Conservation (phyloP, 768 basidiomycete species). For the Boletus sp. region DNA sequence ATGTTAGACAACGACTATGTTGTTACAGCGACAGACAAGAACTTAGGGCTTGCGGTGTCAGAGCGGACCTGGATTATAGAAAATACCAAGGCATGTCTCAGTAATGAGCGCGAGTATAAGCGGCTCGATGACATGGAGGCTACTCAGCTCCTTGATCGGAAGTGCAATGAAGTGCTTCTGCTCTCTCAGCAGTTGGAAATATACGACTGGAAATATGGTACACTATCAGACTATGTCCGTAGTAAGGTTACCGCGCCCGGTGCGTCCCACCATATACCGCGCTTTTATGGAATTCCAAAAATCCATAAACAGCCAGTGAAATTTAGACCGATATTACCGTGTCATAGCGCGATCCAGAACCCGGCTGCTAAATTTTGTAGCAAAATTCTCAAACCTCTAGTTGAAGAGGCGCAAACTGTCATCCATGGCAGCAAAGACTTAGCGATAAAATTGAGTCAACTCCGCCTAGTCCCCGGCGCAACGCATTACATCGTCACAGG, state of each 20-base stretch:
- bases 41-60: not conserved
- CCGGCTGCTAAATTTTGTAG: not conserved
- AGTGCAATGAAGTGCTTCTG: not conserved
- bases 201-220: not conserved
- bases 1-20: not conserved
- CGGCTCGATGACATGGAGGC: not conserved
- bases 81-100: not conserved
- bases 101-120: too few relatives aligned
- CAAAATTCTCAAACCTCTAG: conserved; percentile 9
- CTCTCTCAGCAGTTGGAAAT: not conserved
- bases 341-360: not conserved
- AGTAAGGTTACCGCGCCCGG: not conserved
- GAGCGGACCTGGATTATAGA: not conserved
- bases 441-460: conserved; percentile 13
- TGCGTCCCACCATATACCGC: not conserved
- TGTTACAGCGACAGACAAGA: not conserved
- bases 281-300: not conserved
- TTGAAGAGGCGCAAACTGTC: conserved; percentile 1
- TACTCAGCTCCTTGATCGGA: not conserved
- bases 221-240: rapidly evolving
- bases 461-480: rapidly evolving
- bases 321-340: not conserved
- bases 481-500: not conserved
- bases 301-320: conserved; percentile 8
- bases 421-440: conserved; percentile 5